Percentiles rank a stretch among this genome's conserved stretches.
These are phyloP conservation scores for Chamaenerion angustifolium DNA, from an alignment of 345 rosid genomes.

Conservation along the genomic window DNA sequence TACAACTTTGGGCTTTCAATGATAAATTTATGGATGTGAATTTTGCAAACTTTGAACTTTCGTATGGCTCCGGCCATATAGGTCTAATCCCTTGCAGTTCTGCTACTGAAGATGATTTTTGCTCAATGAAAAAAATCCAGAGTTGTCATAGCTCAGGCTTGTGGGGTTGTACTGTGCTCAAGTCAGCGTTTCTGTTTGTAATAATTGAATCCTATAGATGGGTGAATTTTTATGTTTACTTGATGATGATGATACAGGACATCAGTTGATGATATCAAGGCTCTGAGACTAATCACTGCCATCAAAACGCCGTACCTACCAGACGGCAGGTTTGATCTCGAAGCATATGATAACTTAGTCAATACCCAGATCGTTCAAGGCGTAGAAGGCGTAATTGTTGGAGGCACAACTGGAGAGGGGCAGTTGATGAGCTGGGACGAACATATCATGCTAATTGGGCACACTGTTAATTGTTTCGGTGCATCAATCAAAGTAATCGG, in stretches of 20 bases:
- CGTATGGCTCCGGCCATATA: too few species aligned
- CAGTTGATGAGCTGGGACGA: slow-evolving; percentile 96
- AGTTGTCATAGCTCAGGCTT: too few species aligned
- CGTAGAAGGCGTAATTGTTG: slow-evolving; percentile 75
- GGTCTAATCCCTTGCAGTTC: too few species aligned
- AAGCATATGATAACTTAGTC: slow-evolving; percentile 65
- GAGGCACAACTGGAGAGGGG: slow-evolving; percentile 94
- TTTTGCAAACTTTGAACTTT: too few species aligned
- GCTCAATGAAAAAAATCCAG: too few species aligned
- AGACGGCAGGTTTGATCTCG: slow-evolving; percentile 80
- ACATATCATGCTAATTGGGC: slow-evolving; percentile 85
- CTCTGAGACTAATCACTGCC: slow-evolving; percentile 69
- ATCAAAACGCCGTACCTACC: slow-evolving; percentile 86
- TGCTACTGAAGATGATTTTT: too few species aligned
- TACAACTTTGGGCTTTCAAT: too few species aligned
- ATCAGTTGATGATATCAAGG: slow-evolving; percentile 51
- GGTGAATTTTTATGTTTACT: too few species aligned
- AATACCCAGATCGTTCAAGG: slow-evolving; percentile 54
- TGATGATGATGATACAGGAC: slow-evolving; percentile 29
- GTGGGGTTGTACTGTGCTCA: too few species aligned
- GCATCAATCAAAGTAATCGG: slow-evolving; percentile 64
- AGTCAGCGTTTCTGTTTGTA: too few species aligned
- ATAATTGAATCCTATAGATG: too few species aligned
- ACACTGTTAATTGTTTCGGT: slow-evolving; percentile 72
- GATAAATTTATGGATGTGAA: too few species aligned